These are phyloP conservation scores for Arbutus unedo DNA, from an alignment of 148 eudicot genomes.

Conservation along the genomic window DNA sequence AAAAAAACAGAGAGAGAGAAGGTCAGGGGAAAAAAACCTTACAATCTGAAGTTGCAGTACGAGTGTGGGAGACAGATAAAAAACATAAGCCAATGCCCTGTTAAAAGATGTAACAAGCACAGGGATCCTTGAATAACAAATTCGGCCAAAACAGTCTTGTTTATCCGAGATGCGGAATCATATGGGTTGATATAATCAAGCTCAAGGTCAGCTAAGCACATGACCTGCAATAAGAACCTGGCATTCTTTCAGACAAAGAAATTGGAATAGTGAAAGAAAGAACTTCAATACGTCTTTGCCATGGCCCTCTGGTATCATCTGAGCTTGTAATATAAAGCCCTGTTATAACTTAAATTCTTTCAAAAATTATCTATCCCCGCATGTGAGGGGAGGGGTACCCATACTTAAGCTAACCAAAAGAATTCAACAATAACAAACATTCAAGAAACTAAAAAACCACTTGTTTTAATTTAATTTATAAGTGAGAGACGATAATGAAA, in stretches of 20 bases:
- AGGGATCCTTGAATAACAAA: slow-evolving; percentile 40
- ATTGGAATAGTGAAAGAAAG: not conserved
- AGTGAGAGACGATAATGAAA: not conserved
- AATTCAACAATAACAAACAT: not conserved
- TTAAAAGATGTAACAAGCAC: slow-evolving; percentile 45
- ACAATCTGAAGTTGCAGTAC: slow-evolving; percentile 39
- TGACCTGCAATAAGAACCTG: slow-evolving; percentile 33
- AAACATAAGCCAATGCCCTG: slow-evolving; percentile 49
- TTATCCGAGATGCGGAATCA: slow-evolving; percentile 45
- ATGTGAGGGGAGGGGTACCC: not conserved
- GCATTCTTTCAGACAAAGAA: not conserved
- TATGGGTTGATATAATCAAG: slow-evolving; percentile 47
- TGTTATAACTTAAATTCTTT: not conserved
- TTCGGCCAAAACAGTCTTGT: slow-evolving; percentile 39
- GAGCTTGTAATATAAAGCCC: not conserved
- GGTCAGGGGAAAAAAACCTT: slow-evolving; percentile 21
- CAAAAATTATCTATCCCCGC: not conserved
- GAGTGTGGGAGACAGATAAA: slow-evolving; percentile 39
- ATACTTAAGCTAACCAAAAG: not conserved
- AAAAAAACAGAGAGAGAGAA: not conserved
- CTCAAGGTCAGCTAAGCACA: slow-evolving; percentile 55
- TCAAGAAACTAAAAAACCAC: not conserved
- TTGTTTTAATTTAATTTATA: not conserved
- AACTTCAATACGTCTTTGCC: not conserved
- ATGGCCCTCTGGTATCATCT: not conserved